Base-by-base conservation (phyloP, 108 stramenopile genomes). In the Nitzschia sp. region DNA sequence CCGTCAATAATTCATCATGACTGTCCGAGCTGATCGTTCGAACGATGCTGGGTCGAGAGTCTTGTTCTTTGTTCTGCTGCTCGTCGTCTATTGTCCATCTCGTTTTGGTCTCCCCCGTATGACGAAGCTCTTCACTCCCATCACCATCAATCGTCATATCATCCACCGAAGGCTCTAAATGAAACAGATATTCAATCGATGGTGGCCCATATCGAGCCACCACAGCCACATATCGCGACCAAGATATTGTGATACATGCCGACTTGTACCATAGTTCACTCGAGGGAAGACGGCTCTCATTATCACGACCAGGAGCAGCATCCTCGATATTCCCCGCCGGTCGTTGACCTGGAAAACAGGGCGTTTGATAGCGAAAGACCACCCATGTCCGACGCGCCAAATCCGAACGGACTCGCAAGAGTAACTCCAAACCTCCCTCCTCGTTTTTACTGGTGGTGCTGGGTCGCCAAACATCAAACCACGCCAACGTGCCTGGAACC, bases 391-490 rank as follows among this genome's bases (percentile, higher is more conserved):
- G 56, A 1, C 68, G 29, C 22, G 27, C 22, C 46, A 45, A 59
- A n/a, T 66, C 66, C 27, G 44, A 41, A 55, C 53, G 77, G 53
- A 50, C 79, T 57, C 58, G 45, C 45, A 75, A 69, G 2, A 66
- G 21, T 13, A 66, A 54, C 63, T 31, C 28, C 52, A 66, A 8
- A 38, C 31, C 8, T 22, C 25, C 25, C 23, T 13, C 33, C 27
- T 26, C 29, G n/a, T 25, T 52, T 41, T 13, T 13, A 41, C 38
- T 11, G 33, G 30, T 26, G 50, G 38, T 48, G 19, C 29, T 34
- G 3, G 46, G 48, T 0, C 63, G 47, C 58, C 77, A 28, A 2
- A 83, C 73, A 75, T 83, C 82, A 46, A 83, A 83, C 68, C 82
- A 75, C 21, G 69, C 63, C 2, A 83, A 27, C 0, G 77, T 78